Base-by-base conservation (phyloP, 129 eudicot species). In the Saussurea involucrata region DNA sequence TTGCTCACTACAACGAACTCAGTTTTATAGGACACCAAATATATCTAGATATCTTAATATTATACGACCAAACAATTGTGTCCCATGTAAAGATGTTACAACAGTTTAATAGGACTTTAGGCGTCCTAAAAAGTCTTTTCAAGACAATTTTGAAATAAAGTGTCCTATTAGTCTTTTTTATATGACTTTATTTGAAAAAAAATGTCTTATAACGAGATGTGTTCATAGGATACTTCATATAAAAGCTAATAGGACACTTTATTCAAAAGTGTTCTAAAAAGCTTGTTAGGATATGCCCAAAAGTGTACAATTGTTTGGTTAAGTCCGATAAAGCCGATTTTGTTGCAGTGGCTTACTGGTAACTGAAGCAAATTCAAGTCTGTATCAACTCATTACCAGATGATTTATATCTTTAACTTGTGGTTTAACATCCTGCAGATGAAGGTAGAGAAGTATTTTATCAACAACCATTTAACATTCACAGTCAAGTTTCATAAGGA, bases 381-480 rank as follows among this genome's bases (percentile, higher is more conserved):
- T 22, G 6, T 21, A 53, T 53, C 9, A 5, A 22, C 9, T 53
- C 2, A n/a, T n/a, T 53, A 53, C 61, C 61, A 53, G 22, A 9
- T 53, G 22, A 66, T 82, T 44, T 64, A 34, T 34, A 25, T 57
- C 6, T 25, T 42, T 68, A 24, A 60, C 65, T 60, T 58, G 27
- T 21, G 49, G 31, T 33, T 24, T 70, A 44, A 24, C 68, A 36
- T 69, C 31, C 6, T 58, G 4, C 88, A 87, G 92, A 81, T 73
- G 83, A 87, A 87, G 77, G 88, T 77, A 53, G 88, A 78, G 55
- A 87, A 76, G 78, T 76, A 55, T 68, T 87, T 84, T 53, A 71
- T 87, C n/a, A 73, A 87, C 85, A 87, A 87, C 78, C 92, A 87
- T 76, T 82, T 87, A 69, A 76, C 69, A 53, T 87, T 87, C 74